Conservation (phyloP, 169 alveolate species). For the Cryptosporidium baileyi region DNA sequence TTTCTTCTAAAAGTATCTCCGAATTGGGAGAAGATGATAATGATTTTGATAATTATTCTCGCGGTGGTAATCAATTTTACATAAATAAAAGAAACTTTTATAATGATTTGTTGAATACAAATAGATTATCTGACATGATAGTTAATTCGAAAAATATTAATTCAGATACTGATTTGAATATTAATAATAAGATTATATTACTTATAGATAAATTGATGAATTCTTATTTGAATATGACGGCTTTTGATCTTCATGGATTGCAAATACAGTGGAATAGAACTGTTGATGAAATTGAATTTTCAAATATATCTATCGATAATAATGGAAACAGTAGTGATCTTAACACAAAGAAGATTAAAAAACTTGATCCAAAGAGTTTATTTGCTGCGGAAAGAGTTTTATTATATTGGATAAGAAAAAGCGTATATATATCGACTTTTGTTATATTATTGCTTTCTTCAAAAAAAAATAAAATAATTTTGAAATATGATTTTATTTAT, state of each 20-base stretch:
- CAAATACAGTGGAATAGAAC: conserved; percentile 8
- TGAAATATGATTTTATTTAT: background rate
- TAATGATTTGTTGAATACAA: background rate
- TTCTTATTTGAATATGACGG: conserved; percentile 6
- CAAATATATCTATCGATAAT: background rate
- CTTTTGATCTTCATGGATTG: conserved; percentile 43
- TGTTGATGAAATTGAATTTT: background rate
- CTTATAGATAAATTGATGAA: conserved; percentile 9
- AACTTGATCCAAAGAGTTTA: conserved; percentile 80
- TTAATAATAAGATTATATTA: background rate
- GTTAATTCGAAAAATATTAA: background rate
- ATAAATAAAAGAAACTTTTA: background rate
- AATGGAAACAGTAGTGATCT: conserved; percentile 24
- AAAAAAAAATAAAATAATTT: conserved; percentile 16
- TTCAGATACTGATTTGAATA: background rate
- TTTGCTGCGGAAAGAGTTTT: conserved; percentile 83
- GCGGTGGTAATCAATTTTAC: background rate
- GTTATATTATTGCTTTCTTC: conserved; percentile 70
- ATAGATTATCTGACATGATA: background rate
- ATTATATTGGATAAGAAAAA: conserved; percentile 77
- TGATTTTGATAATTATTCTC: background rate
- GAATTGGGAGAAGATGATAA: conserved; percentile 17
- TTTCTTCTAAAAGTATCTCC: conserved; percentile 48
- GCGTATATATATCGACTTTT: conserved; percentile 73
- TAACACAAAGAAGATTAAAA: conserved; percentile 41